Conservation (phyloP, 192 early-diverging fungal species). For the Umbelopsis sp. region DNA sequence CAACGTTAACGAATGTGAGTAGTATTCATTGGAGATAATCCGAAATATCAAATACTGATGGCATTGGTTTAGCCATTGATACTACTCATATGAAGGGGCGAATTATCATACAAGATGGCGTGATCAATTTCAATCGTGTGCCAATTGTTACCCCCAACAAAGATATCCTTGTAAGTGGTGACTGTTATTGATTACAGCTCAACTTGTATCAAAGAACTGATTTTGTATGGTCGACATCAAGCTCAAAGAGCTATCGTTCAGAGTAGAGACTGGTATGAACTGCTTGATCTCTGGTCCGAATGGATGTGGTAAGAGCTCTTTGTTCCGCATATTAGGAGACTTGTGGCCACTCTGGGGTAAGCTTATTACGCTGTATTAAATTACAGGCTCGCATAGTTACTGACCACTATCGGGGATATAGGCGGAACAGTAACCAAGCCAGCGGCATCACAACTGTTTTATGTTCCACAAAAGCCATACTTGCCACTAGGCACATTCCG, state of each 20-base stretch:
- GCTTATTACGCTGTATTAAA: not conserved
- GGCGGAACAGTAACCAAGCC: slow-evolving; percentile 62
- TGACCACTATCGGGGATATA: not conserved
- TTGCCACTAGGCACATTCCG: slow-evolving; percentile 77
- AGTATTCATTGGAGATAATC: not conserved
- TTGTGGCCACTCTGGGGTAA: slow-evolving; percentile 67
- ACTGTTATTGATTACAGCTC: not conserved
- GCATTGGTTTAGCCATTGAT: slow-evolving; percentile 34
- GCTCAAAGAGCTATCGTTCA: slow-evolving; percentile 73
- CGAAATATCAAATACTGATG: not conserved
- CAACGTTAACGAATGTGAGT: slow-evolving; percentile 38
- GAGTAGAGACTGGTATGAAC: slow-evolving; percentile 72
- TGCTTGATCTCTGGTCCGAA: slow-evolving; percentile 72
- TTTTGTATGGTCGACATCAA: slow-evolving; percentile 1
- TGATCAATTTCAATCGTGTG: slow-evolving; percentile 71
- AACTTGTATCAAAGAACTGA: not conserved
- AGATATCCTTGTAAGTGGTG: slow-evolving; percentile 47
- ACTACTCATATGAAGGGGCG: slow-evolving; percentile 55
- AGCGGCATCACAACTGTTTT: slow-evolving; percentile 68
- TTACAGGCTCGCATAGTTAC: not conserved
- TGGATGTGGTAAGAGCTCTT: slow-evolving; percentile 62
- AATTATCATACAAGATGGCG: slow-evolving; percentile 51
- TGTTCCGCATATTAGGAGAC: slow-evolving; percentile 68
- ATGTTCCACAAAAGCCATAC: slow-evolving; percentile 90
- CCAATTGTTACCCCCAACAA: slow-evolving; percentile 82